Evolutionary conservation across 192 early-diverging fungal genomes (phyloP).

Genomic region (Entomortierella parvispora): DNA sequence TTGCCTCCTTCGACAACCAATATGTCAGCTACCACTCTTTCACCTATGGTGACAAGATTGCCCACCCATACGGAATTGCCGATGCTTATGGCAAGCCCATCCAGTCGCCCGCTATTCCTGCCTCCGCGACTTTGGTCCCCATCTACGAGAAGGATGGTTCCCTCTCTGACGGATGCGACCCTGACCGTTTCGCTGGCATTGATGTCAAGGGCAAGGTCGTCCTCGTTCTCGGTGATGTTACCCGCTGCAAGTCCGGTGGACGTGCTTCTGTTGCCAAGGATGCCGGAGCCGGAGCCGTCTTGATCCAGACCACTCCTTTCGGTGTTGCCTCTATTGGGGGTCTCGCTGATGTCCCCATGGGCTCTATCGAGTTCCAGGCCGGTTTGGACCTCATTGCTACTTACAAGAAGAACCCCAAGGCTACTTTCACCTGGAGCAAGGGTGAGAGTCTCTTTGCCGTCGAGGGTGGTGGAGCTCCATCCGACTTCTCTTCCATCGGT

Average conservation of each 20-base stretch:
- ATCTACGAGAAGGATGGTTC: neutral
- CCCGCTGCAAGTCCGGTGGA: neutral
- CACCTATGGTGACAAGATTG: too few species aligned
- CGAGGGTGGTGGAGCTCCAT: conserved; percentile 53
- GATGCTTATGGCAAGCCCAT: too few species aligned
- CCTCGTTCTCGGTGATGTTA: neutral
- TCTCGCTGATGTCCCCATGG: conserved; percentile 7
- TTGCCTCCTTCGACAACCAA: neutral
- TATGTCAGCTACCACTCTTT: conserved; percentile 1
- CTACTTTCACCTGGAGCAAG: neutral
- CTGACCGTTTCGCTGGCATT: neutral
- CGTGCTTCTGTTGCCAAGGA: neutral
- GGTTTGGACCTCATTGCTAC: conserved; percentile 54
- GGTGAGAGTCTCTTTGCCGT: neutral
- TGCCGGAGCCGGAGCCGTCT: neutral
- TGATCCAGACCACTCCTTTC: neutral
- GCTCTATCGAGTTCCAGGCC: conserved; percentile 10
- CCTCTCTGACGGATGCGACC: conserved; percentile 5
- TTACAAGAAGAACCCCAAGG: conserved; percentile 56
- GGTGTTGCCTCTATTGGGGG: neutral
- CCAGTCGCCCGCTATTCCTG: neutral
- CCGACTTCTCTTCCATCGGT: conserved; percentile 68
- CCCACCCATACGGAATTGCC: too few species aligned
- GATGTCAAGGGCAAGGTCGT: neutral
- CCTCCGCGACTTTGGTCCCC: conserved; percentile 3